Evolutionary conservation across 2,329 filamentous ascomycete species (phyloP).

Genomic region (Microsporum canis): DNA sequence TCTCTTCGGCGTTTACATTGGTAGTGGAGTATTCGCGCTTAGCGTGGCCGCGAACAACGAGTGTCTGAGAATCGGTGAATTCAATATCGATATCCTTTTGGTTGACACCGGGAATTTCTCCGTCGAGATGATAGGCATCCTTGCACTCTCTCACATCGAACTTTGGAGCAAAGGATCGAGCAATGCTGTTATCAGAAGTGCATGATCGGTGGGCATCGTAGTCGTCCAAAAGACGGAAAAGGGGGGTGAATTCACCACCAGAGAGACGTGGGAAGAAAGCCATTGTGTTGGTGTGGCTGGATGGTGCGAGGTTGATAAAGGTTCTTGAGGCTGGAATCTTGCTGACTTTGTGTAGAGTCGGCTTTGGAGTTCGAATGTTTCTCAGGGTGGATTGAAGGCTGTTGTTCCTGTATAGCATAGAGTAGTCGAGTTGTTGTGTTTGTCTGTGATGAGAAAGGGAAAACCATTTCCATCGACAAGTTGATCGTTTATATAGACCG

Average conservation of each 20-base stretch:
- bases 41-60: slow-evolving; percentile 33
- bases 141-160: slow-evolving; percentile 37
- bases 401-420: slow-evolving; percentile 7
- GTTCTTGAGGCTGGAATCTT: slow-evolving; percentile 4
- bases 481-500: slow-evolving; percentile 11
- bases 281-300: slow-evolving; percentile 24
- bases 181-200: slow-evolving; percentile 3
- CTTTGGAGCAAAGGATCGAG: slow-evolving; percentile 27
- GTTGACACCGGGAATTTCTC: slow-evolving; percentile 35
- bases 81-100: slow-evolving; percentile 37
- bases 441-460: slow-evolving; percentile 6
- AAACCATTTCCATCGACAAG: slow-evolving; percentile 1
- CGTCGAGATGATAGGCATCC: slow-evolving; percentile 34
- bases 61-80: slow-evolving; percentile 36
- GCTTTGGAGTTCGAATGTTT: slow-evolving; percentile 6
- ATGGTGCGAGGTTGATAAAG: background rate
- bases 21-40: slow-evolving; percentile 25
- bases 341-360: background rate
- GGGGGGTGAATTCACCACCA: slow-evolving; percentile 27
- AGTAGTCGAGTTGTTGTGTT: background rate
- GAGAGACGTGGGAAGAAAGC: slow-evolving; percentile 29
- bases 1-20: slow-evolving; percentile 14
- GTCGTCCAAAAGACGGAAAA: slow-evolving; percentile 35
- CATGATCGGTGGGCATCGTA: slow-evolving; percentile 26
- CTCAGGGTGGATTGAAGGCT: slow-evolving; percentile 6